Base-by-base conservation (phyloP, 2,329 filamentous ascomycete species). In the Aspergillus caelatus region DNA sequence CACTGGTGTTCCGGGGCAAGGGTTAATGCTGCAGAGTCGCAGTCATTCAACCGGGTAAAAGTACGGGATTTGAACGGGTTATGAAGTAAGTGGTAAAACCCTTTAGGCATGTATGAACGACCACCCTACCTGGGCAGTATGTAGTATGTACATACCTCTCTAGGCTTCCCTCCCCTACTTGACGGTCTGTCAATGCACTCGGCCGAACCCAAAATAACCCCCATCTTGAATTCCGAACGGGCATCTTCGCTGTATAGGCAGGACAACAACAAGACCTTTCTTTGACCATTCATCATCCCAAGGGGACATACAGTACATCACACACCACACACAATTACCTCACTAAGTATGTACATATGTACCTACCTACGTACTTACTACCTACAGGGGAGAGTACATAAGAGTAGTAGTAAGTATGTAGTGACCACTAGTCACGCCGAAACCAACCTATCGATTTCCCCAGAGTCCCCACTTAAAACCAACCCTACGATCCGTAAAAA, bases 1-100 rank as follows among this genome's bases (percentile, higher is more conserved):
- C 16, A 16, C 9, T 45, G 12, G 16, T 46, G 21, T 23, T 55
- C 58, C 50, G 58, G 36, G 23, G 58, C 28, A 60, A 60, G 58
- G 58, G 55, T 43, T 10, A 16, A 26, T 19, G 34, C 55, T 57
- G 26, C 55, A 28, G 19, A n/a, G 30, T 21, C n/a, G 30, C 8
- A 55, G 50, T 53, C 14, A 53, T 28, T 19, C 50, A 32, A 16
- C 11, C n/a, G 43, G 16, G 46, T 4, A 19, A 19, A 50, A 28
- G 46, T 50, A 50, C 26, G 46, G 46, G 26, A n/a, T 36, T 54
- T 54, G 52, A 34, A 36, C 2, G 50, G 50, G 30, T n/a, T 28
- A 50, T 50, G 46, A 10, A 26, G 21, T 21, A 10, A 14, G 21
- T 21, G 43, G 21, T 12, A 45, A 12, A n/a, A 12, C n/a, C 41